Conservation (phyloP, 441 rosid species). For the Geranium incanum region DNA sequence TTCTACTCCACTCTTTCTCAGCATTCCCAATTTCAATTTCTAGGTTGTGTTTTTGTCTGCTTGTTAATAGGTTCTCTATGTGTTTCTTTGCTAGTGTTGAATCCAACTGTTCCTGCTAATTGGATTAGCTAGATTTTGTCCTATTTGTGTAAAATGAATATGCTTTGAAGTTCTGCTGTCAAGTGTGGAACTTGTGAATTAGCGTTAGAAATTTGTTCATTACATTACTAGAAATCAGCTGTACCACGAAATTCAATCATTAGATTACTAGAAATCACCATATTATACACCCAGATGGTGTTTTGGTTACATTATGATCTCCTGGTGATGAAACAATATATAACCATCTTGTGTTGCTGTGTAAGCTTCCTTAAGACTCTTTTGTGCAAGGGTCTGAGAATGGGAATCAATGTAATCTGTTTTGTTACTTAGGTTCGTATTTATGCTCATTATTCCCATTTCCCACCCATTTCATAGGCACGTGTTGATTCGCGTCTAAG, state of each 20-base stretch:
- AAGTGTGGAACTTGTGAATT: background rate
- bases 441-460: too few relatives aligned
- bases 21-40: background rate
- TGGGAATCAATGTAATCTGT: too few relatives aligned
- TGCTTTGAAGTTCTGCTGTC: background rate
- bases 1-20: slow-evolving; percentile 19
- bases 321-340: too few relatives aligned
- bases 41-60: background rate
- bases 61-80: background rate
- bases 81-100: background rate
- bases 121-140: background rate
- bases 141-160: background rate
- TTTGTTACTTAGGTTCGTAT: too few relatives aligned
- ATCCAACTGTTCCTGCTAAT: background rate
- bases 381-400: too few relatives aligned
- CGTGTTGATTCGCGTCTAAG: too few relatives aligned
- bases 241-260: background rate
- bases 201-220: background rate
- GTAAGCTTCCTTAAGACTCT: too few relatives aligned
- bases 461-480: too few relatives aligned
- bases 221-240: background rate
- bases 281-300: background rate
- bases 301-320: background rate
- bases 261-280: background rate
- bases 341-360: background rate